Evolutionary conservation across 495 filamentous ascomycete species (phyloP).

Genomic region (Penicillium dipodomyicola): DNA sequence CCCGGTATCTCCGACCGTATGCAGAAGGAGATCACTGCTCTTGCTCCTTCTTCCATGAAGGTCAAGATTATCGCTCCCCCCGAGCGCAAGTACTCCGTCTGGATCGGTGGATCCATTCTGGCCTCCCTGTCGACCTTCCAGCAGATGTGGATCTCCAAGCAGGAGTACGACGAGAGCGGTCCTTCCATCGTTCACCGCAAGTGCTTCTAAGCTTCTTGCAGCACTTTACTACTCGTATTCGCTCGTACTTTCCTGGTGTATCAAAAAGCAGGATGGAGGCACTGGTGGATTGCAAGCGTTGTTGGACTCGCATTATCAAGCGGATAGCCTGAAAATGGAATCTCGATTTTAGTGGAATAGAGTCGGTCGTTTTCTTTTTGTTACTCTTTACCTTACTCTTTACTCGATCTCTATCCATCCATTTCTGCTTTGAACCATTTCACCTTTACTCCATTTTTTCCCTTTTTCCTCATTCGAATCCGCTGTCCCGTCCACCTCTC

Average conservation of each 20-base stretch:
- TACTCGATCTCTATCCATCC: constrained; percentile 12
- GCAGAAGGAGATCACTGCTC: constrained; percentile 99
- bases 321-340: constrained; percentile 50
- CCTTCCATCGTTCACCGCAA: constrained; percentile 99
- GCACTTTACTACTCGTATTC: constrained; percentile 43
- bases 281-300: constrained; percentile 45
- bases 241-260: constrained; percentile 51
- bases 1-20: constrained; percentile 99
- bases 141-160: constrained; percentile 99
- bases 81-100: constrained; percentile 87
- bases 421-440: constrained; percentile 8
- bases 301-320: constrained; percentile 49
- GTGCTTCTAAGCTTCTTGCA: constrained; percentile 82
- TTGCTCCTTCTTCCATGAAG: constrained; percentile 94
- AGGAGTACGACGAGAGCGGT: constrained; percentile 99
- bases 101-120: constrained; percentile 99
- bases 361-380: constrained; percentile 36
- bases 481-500: constrained; percentile 5
- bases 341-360: constrained; percentile 50
- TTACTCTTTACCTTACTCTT: constrained; percentile 16
- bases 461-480: constrained; percentile 2
- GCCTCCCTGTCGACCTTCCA: constrained; percentile 99
- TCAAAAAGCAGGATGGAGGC: constrained; percentile 49
- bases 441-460: constrained; percentile 2
- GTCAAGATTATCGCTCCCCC: constrained; percentile 77